Evolutionary conservation across 2,329 filamentous ascomycete species (phyloP), one percentile per base, ranked within the genome.

Genomic region (Penicillium occitanis): DNA sequence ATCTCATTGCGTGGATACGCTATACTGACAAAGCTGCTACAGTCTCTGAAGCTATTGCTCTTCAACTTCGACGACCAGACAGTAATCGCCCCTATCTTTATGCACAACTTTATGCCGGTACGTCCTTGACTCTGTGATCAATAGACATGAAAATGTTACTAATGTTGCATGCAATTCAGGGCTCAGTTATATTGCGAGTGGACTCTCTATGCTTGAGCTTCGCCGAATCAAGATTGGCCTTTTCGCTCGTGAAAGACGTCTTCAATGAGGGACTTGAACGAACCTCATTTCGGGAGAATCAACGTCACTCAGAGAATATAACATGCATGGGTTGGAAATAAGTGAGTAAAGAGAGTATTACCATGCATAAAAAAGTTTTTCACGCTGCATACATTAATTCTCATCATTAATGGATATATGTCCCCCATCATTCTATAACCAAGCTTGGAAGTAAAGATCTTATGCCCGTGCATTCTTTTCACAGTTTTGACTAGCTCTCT

Each of bases 51-150:
- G 51, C 51, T 14, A 57, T 57, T 17, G 51, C 51, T 4, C 51
- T 57, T n/a, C 51, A 57, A 57, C 51, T 57, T 35, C 51, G 51
- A 13, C 51, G 33, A 57, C 51, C 51, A 8, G 30, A 35, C 5
- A 57, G 51, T 13, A 30, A 35, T 4, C 51, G 28, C 11, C 51
- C 51, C 28, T 57, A 57, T 22, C 30, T 57, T 19, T 22, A 57
- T 19, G 51, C 51, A 11, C 51, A 57, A 6, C 28, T 57, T 13
- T 57, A 57, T 35, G 51, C 51, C 5, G 51, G 51, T 55, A 33
- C 17, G 51, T 11, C 25, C 5, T n/a, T 25, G 11, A 13, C 22
- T 2, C 13, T 42, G 40, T 17, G 14, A 14, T n/a, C 7, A 17
- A 17, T 17, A 17, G 40, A 14, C 5, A 35, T 5, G 28, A 55